Evolutionary conservation across 148 eudicot species (phyloP).

Genomic region (Rhododendron griersonianum): DNA sequence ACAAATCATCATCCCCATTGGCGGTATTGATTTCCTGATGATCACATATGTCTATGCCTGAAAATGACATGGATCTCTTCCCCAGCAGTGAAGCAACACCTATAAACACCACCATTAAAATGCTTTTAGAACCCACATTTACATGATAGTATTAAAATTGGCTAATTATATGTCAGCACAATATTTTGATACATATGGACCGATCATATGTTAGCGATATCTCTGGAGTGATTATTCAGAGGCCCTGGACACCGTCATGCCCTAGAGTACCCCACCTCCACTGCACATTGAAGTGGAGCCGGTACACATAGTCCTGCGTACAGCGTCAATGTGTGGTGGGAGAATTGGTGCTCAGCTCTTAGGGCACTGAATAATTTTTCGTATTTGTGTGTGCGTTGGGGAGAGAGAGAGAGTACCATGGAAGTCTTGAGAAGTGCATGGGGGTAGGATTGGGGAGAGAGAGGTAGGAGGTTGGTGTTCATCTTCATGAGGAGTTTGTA

Average conservation of each 20-base stretch:
- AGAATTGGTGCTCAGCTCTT: not conserved
- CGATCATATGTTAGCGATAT: not conserved
- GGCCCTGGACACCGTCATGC: not conserved
- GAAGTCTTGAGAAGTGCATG: conserved; percentile 71
- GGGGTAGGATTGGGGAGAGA: conserved; percentile 49
- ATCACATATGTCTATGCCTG: conserved; percentile 54
- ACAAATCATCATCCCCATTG: conserved; percentile 65
- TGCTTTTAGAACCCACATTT: not conserved
- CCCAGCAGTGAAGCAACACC: conserved; percentile 65
- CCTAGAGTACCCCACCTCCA: not conserved
- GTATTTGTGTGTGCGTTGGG: not conserved
- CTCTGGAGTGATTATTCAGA: not conserved
- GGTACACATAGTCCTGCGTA: not conserved
- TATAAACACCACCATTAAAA: not conserved
- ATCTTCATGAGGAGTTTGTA: conserved; percentile 55
- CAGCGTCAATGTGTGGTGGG: not conserved
- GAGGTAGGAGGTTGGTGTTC: conserved; percentile 48
- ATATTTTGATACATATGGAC: not conserved
- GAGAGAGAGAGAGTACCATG: conserved; percentile 42
- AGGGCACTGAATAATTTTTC: not conserved
- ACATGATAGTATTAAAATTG: not conserved
- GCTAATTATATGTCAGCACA: not conserved
- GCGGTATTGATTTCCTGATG: conserved; percentile 8
- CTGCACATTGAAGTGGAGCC: not conserved
- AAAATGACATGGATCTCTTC: conserved; percentile 85